Evolutionary conservation across 2,329 filamentous ascomycete species (phyloP), one percentile per base, ranked within the genome.

Genomic region (Clonostachys solani): DNA sequence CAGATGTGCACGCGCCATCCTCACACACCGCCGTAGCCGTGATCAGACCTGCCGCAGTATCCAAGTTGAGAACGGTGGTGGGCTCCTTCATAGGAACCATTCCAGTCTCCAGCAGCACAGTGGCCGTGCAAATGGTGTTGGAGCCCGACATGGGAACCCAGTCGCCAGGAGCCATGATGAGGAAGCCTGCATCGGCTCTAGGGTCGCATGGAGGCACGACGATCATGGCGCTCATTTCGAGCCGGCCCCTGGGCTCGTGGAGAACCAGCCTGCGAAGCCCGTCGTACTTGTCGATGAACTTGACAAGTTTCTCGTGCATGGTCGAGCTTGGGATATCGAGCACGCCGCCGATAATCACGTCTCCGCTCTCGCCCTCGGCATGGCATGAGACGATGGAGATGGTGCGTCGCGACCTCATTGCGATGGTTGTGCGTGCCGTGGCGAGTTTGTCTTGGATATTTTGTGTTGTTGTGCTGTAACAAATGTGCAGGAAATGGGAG

Each of bases 271-370:
- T 56, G 5, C 68, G 65, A 5, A 68, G 54, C 42, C 57, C 43
- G 49, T 70, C 66, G 7, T 65, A 58, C 33, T 72, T 57, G 5
- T 56, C 58, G 49, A 60, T 58, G 50, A 75, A 71, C 51, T 74
- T 58, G 4, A 62, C 52, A n/a, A 76, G 55, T 51, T 77, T 77
- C 5, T 75, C 71, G 49, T 64, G 71, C 73, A 77, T 75, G 18
- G 68, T 73, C 33, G 64, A 64, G 13, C 65, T 66, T 2, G 62
- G 56, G 2, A 64, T 59, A 33, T 76, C 71, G 1, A 70, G 60
- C 4, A 76, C 69, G 16, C 72, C 74, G 13, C 72, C 71, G 10
- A 68, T 63, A 41, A 77, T 66, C 12, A 77, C 74, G 53, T 78
- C 73, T 42, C 74, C 69, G 1, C 74, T 69, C 55, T 67, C 65